Base-by-base conservation (phyloP, 495 filamentous ascomycete genomes). In the Symbiotaphrina buchneri region DNA sequence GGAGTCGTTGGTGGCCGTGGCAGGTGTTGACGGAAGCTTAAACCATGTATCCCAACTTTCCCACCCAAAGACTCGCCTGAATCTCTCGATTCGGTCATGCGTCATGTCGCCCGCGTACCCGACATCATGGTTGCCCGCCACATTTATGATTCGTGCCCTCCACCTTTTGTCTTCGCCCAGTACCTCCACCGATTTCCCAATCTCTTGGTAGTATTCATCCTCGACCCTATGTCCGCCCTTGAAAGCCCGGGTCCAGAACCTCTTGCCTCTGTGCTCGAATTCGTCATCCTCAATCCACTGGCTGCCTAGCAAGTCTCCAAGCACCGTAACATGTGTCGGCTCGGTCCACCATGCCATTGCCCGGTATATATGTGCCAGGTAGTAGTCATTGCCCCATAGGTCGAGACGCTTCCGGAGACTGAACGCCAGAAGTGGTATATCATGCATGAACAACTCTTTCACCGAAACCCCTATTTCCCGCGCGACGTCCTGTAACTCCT, bases 41-140 rank as follows among this genome's bases (percentile, higher is more conserved):
- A 93, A 90, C 16, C 65, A 56, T 5, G 84, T 59, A 40, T 83
- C 79, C 67, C 87, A 95, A 47, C 94, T 87, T 14, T 71, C 61
- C 33, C 65, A 75, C 17, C 87, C 87, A 45, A 93, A 97, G 10
- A 63, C 64, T 6, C 56, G 47, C 53, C 87, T 79, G 47, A 91
- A 97, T 5, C 87, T 63, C 20, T 66, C 55, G 25, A 90, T 61
- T 7, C 81, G 65, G 18, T 67, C 54, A 21, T 56, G 48, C 32
- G 69, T 76, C 34, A 92, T 60, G 48, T 97, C 87, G 0, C 87
- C 87, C 0, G 85, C 78, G 43, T 97, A 97, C 18, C 87, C 87
- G 32, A 95, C 70, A 48, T 97, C 87, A 42, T 97, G 87, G 46
- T 97, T 97, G 0, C 87, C 87, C 0, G 72, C 79, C 7, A 94